Percentiles rank a stretch among this genome's conserved stretches.
phyloP scores from a whole-genome alignment of 352 stramenopile genomes.

The Phytopythium ostracodes region DNA sequence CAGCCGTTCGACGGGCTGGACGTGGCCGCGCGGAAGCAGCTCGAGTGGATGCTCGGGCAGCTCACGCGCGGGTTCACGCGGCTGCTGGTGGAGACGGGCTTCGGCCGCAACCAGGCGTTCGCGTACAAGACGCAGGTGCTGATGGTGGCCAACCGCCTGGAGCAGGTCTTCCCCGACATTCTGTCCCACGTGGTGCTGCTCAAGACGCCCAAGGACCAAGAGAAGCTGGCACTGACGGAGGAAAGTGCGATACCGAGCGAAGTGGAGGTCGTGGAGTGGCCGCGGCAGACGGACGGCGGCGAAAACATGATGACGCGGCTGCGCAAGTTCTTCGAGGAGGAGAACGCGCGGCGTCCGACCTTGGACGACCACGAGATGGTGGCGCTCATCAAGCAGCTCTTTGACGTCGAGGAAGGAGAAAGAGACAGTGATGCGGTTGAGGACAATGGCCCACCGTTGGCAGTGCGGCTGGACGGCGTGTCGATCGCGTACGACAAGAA shows the following conservation, averaged over 20 bases:
- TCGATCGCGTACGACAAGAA: slow-evolving; percentile 54
- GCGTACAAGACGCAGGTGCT: slow-evolving; percentile 87
- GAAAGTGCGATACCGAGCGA: background rate
- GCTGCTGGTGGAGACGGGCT: slow-evolving; percentile 87
- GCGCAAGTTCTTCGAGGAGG: slow-evolving; percentile 28
- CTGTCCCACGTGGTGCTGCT: slow-evolving; percentile 58
- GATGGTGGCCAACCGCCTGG: slow-evolving; percentile 82
- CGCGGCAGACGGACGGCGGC: slow-evolving; percentile 19
- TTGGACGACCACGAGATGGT: slow-evolving; percentile 32
- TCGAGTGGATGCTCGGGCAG: slow-evolving; percentile 83
- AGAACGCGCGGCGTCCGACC: slow-evolving; percentile 24
- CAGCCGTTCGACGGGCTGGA: slow-evolving; percentile 94
- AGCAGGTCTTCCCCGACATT: slow-evolving; percentile 87
- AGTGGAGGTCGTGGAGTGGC: slow-evolving; percentile 39
- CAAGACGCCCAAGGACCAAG: slow-evolving; percentile 16
- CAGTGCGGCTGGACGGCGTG: slow-evolving; percentile 39
- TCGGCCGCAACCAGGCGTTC: slow-evolving; percentile 66
- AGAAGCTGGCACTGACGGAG: background rate
- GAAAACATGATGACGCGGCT: slow-evolving; percentile 35
- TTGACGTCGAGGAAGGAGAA: slow-evolving; percentile 14
- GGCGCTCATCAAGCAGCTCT: slow-evolving; percentile 35
- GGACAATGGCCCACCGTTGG: slow-evolving; percentile 2
- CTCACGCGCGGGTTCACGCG: slow-evolving; percentile 85
- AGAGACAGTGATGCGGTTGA: background rate
- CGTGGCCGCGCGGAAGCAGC: slow-evolving; percentile 59